These are phyloP conservation scores for Thermochaetoides thermophila DNA, from an alignment of 495 filamentous ascomycete genomes.

Conservation along the genomic window DNA sequence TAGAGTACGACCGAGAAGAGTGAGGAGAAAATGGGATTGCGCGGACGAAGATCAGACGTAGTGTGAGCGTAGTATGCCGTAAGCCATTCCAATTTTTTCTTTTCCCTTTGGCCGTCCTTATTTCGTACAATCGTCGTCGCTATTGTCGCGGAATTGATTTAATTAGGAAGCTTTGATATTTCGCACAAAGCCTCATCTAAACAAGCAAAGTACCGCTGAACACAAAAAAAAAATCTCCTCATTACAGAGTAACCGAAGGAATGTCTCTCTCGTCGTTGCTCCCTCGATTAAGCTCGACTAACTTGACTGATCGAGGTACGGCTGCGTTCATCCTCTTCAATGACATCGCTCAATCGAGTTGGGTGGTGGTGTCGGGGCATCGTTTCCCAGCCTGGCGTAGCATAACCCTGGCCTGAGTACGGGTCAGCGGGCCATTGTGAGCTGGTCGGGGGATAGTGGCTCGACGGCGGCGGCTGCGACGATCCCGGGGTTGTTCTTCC, in stretches of 20 bases:
- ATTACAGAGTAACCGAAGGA: neutral
- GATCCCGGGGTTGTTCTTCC: conserved; percentile 14
- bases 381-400: conserved; percentile 57
- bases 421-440: conserved; percentile 22
- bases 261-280: neutral
- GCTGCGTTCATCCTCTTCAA: conserved; percentile 69
- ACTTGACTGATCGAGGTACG: conserved; percentile 38
- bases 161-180: too few relatives aligned
- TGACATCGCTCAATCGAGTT: conserved; percentile 83
- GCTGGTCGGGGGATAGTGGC: conserved; percentile 23
- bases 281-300: conserved; percentile 27
- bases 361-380: conserved; percentile 88
- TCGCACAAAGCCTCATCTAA: too few relatives aligned
- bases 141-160: too few relatives aligned
- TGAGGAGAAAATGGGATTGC: too few relatives aligned
- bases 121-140: too few relatives aligned
- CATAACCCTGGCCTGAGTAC: conserved; percentile 47
- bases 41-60: too few relatives aligned
- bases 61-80: too few relatives aligned
- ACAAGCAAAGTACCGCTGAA: too few relatives aligned
- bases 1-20: too few relatives aligned
- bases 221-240: too few relatives aligned
- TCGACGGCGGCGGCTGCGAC: conserved; percentile 9
- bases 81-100: too few relatives aligned
- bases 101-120: too few relatives aligned